These are phyloP conservation scores for Fusarium sublunatum DNA, from an alignment of 2,329 filamentous ascomycete species.

Conservation along the genomic window DNA sequence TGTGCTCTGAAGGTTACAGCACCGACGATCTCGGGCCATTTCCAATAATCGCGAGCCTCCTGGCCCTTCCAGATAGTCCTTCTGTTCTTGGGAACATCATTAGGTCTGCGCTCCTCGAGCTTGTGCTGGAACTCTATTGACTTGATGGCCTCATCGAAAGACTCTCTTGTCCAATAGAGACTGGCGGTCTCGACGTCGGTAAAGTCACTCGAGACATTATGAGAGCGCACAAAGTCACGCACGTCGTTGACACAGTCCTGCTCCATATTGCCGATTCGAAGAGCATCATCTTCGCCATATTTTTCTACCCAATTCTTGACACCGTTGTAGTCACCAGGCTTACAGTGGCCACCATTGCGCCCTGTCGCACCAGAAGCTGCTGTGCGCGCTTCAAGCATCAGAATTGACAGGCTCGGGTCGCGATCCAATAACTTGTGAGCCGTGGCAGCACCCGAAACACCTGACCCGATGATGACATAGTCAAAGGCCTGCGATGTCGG, in stretches of 20 bases:
- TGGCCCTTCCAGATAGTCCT: conserved; percentile 20
- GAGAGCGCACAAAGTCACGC: conserved; percentile 21
- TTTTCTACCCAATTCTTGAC: conserved; percentile 19
- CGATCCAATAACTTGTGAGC: conserved; percentile 28
- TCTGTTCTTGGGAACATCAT: conserved; percentile 28
- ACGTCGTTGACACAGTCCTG: conserved; percentile 29
- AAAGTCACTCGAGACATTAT: conserved; percentile 30
- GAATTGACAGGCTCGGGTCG: conserved; percentile 14
- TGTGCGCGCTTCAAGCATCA: conserved; percentile 27
- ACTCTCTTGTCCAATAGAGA: conserved; percentile 30
- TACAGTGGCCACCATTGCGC: conserved; percentile 25
- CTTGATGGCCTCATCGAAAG: conserved; percentile 20
- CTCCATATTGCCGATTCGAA: conserved; percentile 27
- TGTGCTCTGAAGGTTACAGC: conserved; percentile 28
- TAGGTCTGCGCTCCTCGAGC: conserved; percentile 9
- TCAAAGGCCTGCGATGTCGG: conserved; percentile 19
- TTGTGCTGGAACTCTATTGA: conserved; percentile 23
- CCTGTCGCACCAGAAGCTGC: conserved; percentile 23
- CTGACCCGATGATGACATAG: conserved; percentile 31
- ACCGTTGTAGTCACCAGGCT: conserved; percentile 17
- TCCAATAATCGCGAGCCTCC: conserved; percentile 19
- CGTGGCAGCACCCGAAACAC: conserved; percentile 26
- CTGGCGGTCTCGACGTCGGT: conserved; percentile 22
- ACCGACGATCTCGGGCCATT: conserved; percentile 19
- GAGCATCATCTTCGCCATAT: conserved; percentile 25